Conservation (phyloP, 805 yeast genomes). For the Wickerhamiella dianesei region DNA sequence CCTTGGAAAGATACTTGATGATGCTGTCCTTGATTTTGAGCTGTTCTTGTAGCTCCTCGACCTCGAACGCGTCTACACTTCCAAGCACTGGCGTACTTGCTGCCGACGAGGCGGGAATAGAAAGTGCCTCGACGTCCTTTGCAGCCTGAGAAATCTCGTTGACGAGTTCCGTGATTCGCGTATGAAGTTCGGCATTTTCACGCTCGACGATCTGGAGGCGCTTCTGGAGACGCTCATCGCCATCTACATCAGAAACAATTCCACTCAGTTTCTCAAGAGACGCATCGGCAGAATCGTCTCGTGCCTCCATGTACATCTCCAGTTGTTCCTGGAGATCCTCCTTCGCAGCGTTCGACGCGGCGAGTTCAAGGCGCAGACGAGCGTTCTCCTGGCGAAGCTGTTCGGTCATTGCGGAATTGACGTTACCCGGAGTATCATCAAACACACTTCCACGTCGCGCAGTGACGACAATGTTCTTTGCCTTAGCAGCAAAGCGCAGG, state of each 20-base stretch:
- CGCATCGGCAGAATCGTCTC: slow-evolving; percentile 12
- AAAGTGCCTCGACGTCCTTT: slow-evolving; percentile 7
- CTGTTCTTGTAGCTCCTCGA: slow-evolving; percentile 43
- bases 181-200: slow-evolving; percentile 15
- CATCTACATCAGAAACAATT: slow-evolving; percentile 1
- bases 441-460: slow-evolving; percentile 36
- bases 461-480: slow-evolving; percentile 65
- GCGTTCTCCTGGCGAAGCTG: slow-evolving; percentile 42
- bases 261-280: slow-evolving; percentile 17
- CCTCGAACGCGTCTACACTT: slow-evolving; percentile 35
- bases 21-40: slow-evolving; percentile 9
- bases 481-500: slow-evolving; percentile 81
- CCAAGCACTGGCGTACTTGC: not conserved
- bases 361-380: slow-evolving; percentile 17
- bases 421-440: slow-evolving; percentile 16
- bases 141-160: slow-evolving; percentile 13
- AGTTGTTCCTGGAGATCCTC: slow-evolving; percentile 20
- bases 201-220: slow-evolving; percentile 3
- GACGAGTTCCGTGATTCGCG: slow-evolving; percentile 12
- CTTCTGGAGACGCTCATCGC: not conserved
- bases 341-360: slow-evolving; percentile 6
- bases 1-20: slow-evolving; percentile 5
- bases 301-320: slow-evolving; percentile 12
- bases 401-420: slow-evolving; percentile 42
- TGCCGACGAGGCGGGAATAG: not conserved